A percentile compares a stretch with the other conserved stretches of the same genome.
Evolutionary conservation across 192 early-diverging fungal genomes (phyloP).

Genomic region (Coemansia sp.): DNA sequence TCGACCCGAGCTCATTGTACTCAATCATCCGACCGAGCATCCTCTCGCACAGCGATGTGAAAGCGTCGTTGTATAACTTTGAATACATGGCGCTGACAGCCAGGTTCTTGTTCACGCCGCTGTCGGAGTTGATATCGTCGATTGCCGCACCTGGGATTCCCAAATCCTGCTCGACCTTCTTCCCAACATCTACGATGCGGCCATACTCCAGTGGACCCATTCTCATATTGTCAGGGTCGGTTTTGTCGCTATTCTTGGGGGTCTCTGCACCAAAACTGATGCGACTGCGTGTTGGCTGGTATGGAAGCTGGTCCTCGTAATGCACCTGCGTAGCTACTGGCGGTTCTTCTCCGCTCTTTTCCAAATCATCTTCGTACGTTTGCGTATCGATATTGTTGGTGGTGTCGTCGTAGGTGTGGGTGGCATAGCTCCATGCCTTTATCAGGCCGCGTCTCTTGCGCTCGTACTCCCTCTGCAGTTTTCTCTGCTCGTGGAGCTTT

Average conservation of each 20-base stretch:
- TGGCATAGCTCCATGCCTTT: conserved; percentile 29
- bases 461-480: conserved; percentile 28
- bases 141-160: conserved; percentile 40
- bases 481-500: conserved; percentile 33
- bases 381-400: conserved; percentile 1
- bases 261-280: background rate
- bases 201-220: conserved; percentile 44
- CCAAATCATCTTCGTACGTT: background rate
- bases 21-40: conserved; percentile 34
- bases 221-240: background rate
- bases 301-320: background rate
- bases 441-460: conserved; percentile 27
- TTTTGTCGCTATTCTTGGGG: background rate
- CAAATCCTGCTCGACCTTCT: conserved; percentile 36
- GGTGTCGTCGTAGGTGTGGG: conserved; percentile 17
- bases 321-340: conserved; percentile 5
- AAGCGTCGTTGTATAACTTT: conserved; percentile 52
- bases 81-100: conserved; percentile 51
- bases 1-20: conserved; percentile 8
- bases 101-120: conserved; percentile 39
- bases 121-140: conserved; percentile 17
- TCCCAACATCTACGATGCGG: conserved; percentile 26
- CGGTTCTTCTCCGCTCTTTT: background rate
- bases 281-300: background rate
- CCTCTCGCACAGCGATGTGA: conserved; percentile 38